A percentile compares a stretch with the other conserved stretches of the same genome.
phyloP scores from a whole-genome alignment of 306 rosid species.

The Citrullus colocynthis region DNA sequence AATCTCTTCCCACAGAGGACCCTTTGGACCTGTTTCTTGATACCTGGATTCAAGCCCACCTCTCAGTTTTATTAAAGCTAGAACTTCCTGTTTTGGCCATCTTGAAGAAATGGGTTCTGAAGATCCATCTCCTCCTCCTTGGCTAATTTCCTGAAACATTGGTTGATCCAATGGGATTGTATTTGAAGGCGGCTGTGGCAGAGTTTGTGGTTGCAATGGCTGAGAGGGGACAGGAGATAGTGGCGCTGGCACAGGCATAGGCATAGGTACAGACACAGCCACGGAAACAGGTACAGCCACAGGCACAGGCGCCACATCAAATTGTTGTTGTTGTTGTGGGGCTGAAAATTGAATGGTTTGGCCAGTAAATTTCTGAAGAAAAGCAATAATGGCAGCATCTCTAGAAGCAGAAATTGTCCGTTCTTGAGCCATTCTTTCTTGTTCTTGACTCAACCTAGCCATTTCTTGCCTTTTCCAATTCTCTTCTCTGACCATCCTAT shows the following conservation, averaged over 20 bases:
- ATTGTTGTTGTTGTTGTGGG: not conserved
- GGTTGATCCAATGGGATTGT: slow-evolving; percentile 11
- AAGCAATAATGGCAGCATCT: slow-evolving; percentile 30
- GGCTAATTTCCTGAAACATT: not conserved
- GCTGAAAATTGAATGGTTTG: slow-evolving; percentile 18
- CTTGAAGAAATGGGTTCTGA: slow-evolving; percentile 18
- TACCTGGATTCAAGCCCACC: slow-evolving; percentile 28
- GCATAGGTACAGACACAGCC: slow-evolving; percentile 1
- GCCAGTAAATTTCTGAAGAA: slow-evolving; percentile 35
- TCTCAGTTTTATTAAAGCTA: slow-evolving; percentile 26
- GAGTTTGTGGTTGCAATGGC: not conserved
- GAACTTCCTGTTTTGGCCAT: slow-evolving; percentile 39
- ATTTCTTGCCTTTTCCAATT: slow-evolving; percentile 37
- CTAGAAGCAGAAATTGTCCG: slow-evolving; percentile 26
- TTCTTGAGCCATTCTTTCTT: slow-evolving; percentile 25
- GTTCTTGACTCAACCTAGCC: slow-evolving; percentile 23
- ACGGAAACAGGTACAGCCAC: not conserved
- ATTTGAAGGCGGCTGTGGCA: slow-evolving; percentile 1
- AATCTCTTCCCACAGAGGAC: slow-evolving; percentile 41
- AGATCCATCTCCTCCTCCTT: slow-evolving; percentile 8
- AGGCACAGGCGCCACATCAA: not conserved
- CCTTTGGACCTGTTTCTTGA: slow-evolving; percentile 34
- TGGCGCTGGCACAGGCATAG: not conserved
- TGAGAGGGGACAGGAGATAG: not conserved
- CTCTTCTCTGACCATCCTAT: slow-evolving; percentile 31